Percentiles rank a stretch among this genome's conserved stretches.
These are phyloP conservation scores for Mycena polygramma DNA, from an alignment of 768 basidiomycete genomes.

Conservation along the genomic window DNA sequence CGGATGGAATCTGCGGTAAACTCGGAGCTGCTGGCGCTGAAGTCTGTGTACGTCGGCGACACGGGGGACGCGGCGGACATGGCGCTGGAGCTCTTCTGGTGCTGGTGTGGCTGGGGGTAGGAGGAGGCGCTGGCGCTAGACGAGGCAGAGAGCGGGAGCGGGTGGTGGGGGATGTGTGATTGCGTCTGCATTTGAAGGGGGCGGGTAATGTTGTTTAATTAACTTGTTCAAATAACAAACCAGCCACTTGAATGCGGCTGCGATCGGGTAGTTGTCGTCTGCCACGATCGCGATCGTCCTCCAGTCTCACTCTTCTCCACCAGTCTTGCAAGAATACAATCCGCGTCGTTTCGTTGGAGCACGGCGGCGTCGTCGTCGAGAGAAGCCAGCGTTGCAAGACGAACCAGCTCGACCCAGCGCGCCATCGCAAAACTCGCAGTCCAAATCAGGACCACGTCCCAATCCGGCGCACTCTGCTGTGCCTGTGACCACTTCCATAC, in stretches of 20 bases:
- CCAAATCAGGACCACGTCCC: not conserved
- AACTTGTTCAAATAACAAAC: slow-evolving; percentile 9
- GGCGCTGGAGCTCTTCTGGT: too few relatives aligned
- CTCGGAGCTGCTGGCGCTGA: slow-evolving; percentile 25
- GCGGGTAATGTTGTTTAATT: slow-evolving; percentile 17
- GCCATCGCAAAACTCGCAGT: not conserved
- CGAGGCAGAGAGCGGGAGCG: not conserved
- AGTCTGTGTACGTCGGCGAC: slow-evolving; percentile 36
- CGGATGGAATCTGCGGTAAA: slow-evolving; percentile 28
- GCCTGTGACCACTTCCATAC: slow-evolving; percentile 10
- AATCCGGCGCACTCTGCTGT: slow-evolving; percentile 1
- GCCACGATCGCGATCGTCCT: slow-evolving; percentile 19
- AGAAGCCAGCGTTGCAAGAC: not conserved
- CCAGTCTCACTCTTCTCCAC: too few relatives aligned
- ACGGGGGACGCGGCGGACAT: slow-evolving; percentile 22
- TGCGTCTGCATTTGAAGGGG: slow-evolving; percentile 10
- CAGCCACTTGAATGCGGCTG: not conserved
- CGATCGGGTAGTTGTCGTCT: slow-evolving; percentile 21
- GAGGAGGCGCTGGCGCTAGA: not conserved
- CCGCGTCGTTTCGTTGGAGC: too few relatives aligned
- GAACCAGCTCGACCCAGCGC: slow-evolving; percentile 7
- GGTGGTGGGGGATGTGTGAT: not conserved
- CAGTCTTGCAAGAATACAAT: too few relatives aligned
- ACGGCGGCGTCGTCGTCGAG: too few relatives aligned
- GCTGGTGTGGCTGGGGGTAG: too few relatives aligned